Conservation (phyloP, 352 stramenopile species). For the Phytophthora sp. region DNA sequence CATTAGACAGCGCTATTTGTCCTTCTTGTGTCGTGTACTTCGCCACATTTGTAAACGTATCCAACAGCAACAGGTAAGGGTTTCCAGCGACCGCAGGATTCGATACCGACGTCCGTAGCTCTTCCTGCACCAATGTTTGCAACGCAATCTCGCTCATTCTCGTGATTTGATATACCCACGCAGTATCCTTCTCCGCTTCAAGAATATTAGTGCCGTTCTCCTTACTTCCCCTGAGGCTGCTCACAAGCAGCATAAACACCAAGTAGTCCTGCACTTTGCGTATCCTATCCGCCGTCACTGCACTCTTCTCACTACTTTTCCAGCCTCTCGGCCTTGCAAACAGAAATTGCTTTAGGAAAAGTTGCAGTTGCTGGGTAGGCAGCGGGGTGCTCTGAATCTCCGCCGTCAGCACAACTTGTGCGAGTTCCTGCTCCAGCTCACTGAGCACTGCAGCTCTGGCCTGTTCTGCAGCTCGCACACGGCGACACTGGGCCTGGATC, state of each 20-base stretch:
- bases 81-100: slow-evolving; percentile 27
- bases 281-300: slow-evolving; percentile 22
- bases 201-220: slow-evolving; percentile 30
- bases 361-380: slow-evolving; percentile 27
- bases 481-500: slow-evolving; percentile 59
- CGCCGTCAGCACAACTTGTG: slow-evolving; percentile 25
- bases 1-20: slow-evolving; percentile 8
- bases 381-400: slow-evolving; percentile 46
- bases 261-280: slow-evolving; percentile 64
- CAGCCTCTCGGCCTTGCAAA: slow-evolving; percentile 37
- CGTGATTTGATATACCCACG: slow-evolving; percentile 58
- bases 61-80: slow-evolving; percentile 57
- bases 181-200: slow-evolving; percentile 32
- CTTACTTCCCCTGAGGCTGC: slow-evolving; percentile 37
- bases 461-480: slow-evolving; percentile 26
- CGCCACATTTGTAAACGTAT: slow-evolving; percentile 42
- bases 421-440: slow-evolving; percentile 49
- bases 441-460: slow-evolving; percentile 41
- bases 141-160: slow-evolving; percentile 53
- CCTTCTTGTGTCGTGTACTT: slow-evolving; percentile 33
- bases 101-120: slow-evolving; percentile 14
- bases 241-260: slow-evolving; percentile 67
- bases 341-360: slow-evolving; percentile 53
- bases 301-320: slow-evolving; percentile 2
- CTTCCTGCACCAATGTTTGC: slow-evolving; percentile 32